phyloP scores from a whole-genome alignment of 2,329 filamentous ascomycete species.

The Aspergillus aculeatinus region DNA sequence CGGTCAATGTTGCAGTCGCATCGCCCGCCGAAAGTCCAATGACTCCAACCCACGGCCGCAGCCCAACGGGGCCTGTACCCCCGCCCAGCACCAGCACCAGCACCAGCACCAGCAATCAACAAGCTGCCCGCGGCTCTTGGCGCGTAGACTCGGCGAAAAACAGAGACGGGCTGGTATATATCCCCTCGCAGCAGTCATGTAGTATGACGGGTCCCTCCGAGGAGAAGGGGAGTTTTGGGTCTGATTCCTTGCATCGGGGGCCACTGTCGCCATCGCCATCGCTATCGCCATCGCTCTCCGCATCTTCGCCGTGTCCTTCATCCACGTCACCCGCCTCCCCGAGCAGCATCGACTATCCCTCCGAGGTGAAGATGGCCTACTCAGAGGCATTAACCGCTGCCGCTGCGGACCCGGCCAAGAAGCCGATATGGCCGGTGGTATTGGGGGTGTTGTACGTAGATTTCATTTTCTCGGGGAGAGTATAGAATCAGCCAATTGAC shows the following conservation, averaged over 20 bases:
- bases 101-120: too few relatives aligned
- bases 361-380: neutral
- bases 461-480: too few relatives aligned
- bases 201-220: neutral
- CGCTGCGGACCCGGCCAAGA: neutral
- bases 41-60: neutral
- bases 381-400: neutral
- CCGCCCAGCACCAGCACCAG: too few relatives aligned
- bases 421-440: conserved; percentile 11
- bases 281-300: too few relatives aligned
- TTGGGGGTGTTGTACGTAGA: conserved; percentile 15
- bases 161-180: neutral
- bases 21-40: neutral
- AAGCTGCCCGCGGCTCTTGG: neutral
- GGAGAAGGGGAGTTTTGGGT: neutral
- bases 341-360: neutral
- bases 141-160: neutral
- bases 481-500: neutral
- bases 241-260: neutral
- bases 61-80: neutral
- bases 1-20: neutral
- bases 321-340: neutral
- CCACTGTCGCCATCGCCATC: too few relatives aligned
- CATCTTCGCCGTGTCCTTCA: too few relatives aligned
- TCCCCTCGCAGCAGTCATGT: neutral